These are phyloP conservation scores for Cercospora sojina DNA, from an alignment of 2,329 filamentous ascomycete species.

Conservation along the genomic window DNA sequence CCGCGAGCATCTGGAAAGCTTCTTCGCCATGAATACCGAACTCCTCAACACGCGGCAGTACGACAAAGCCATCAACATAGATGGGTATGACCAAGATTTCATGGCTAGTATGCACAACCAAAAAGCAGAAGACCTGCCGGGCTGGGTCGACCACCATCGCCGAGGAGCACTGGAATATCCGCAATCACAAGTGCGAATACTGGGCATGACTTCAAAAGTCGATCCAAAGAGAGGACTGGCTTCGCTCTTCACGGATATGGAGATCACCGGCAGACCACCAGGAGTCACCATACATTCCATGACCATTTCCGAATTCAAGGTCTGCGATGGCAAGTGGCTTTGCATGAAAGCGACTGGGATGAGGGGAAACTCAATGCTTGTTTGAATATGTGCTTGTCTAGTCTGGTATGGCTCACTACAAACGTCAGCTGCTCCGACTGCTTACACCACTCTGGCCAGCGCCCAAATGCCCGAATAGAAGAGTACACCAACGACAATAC, in stretches of 20 bases:
- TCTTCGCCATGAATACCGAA: conserved; percentile 1
- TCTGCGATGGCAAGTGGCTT: conserved; percentile 6
- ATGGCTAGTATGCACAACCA: conserved; percentile 8
- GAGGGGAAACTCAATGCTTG: conserved; percentile 1
- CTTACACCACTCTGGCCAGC: not conserved
- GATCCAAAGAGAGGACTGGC: not conserved
- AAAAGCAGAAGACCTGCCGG: not conserved
- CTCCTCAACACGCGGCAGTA: conserved; percentile 8
- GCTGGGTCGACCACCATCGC: conserved; percentile 6
- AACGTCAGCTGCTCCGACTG: not conserved
- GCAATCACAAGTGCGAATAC: not conserved
- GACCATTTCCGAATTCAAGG: conserved; percentile 6
- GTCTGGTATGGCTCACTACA: not conserved
- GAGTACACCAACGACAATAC: not conserved
- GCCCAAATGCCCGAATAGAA: not conserved
- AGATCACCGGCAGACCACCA: not conserved
- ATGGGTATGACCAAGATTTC: conserved; percentile 2
- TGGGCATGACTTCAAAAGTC: conserved; percentile 5
- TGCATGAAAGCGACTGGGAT: conserved; percentile 7
- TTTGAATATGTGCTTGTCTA: not conserved
- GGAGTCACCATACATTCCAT: conserved; percentile 6
- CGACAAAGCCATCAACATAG: not conserved
- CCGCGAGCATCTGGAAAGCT: not conserved
- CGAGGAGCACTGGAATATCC: not conserved
- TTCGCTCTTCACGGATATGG: conserved; percentile 7